Evolutionary conservation across 1,284 basidiomycete species (phyloP).

Genomic region (Heliocybe sulcata): DNA sequence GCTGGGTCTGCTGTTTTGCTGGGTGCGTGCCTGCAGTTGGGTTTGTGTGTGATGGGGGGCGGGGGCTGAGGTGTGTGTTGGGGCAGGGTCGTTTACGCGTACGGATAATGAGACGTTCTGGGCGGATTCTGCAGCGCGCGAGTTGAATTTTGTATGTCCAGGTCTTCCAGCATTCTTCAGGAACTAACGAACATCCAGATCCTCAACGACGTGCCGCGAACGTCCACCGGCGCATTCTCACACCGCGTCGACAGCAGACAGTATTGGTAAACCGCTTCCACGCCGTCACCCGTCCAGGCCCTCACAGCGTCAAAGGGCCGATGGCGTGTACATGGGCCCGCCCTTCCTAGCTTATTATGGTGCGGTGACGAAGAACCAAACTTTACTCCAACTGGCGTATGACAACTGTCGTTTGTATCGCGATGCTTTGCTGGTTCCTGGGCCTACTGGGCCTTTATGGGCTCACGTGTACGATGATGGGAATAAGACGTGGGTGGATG

Average conservation of each 20-base stretch:
- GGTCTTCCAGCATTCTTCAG: background rate
- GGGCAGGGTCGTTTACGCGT: conserved; percentile 17
- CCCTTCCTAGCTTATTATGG: conserved; percentile 92
- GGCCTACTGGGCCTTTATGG: conserved; percentile 29
- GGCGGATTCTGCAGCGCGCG: conserved; percentile 13
- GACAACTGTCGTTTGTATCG: conserved; percentile 79
- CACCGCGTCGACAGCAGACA: conserved; percentile 51
- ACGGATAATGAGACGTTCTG: conserved; percentile 13
- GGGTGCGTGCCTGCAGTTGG: conserved; percentile 10
- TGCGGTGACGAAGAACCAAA: conserved; percentile 43
- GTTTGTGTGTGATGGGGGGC: background rate
- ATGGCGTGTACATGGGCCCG: conserved; percentile 85
- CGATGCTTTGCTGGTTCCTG: conserved; percentile 40
- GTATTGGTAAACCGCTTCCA: conserved; percentile 29
- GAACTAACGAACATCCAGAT: conserved; percentile 24
- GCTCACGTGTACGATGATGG: conserved; percentile 39
- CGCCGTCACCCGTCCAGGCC: background rate
- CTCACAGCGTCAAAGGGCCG: conserved; percentile 40
- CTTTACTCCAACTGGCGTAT: conserved; percentile 63
- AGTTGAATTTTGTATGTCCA: conserved; percentile 17
- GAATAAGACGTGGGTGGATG: conserved; percentile 24
- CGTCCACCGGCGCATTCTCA: conserved; percentile 73
- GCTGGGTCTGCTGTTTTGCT: conserved; percentile 18
- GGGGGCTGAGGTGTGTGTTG: no score
- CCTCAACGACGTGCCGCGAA: conserved; percentile 57